Percentiles rank a stretch among this genome's conserved stretches.
These are phyloP conservation scores for Condylostoma magnum DNA, from an alignment of 169 alveolate species.

Conservation along the genomic window DNA sequence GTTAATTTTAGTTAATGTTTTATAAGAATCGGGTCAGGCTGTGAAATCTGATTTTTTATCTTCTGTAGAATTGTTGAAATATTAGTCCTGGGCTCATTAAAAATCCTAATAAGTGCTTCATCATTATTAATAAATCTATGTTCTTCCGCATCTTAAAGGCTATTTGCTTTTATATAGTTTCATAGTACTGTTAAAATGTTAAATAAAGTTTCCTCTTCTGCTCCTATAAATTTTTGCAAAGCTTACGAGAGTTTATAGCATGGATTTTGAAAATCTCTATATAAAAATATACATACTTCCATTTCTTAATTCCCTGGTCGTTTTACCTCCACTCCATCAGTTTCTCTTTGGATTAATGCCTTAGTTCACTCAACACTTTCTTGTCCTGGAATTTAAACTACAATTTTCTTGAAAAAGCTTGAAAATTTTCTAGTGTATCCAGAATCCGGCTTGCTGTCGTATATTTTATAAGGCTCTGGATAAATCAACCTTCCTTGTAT, in stretches of 20 bases:
- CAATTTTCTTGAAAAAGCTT: conserved; percentile 37
- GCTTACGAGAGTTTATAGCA: conserved; percentile 36
- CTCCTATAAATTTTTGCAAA: conserved; percentile 39
- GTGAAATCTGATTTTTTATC: conserved; percentile 15
- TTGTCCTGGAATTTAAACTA: conserved; percentile 34
- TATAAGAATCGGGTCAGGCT: conserved; percentile 10
- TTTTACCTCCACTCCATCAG: conserved; percentile 52
- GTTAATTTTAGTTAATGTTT: conserved; percentile 1
- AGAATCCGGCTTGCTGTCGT: background rate
- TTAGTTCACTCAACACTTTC: conserved; percentile 49
- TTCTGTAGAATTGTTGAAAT: background rate
- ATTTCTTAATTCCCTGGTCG: conserved; percentile 40
- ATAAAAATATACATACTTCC: conserved; percentile 37
- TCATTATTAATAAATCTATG: conserved; percentile 17
- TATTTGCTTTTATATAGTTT: conserved; percentile 39
- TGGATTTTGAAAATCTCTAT: conserved; percentile 43
- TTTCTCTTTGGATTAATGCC: conserved; percentile 40
- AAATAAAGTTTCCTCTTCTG: conserved; percentile 34
- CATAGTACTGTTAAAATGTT: conserved; percentile 42
- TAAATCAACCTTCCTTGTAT: conserved; percentile 44
- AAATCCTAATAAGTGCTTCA: conserved; percentile 1
- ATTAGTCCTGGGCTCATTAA: conserved; percentile 21
- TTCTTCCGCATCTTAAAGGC: conserved; percentile 43
- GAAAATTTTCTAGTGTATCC: conserved; percentile 35
- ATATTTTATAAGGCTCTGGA: conserved; percentile 31